Base-by-base conservation (phyloP, 768 basidiomycete species). In the Chalciporus chontae region DNA sequence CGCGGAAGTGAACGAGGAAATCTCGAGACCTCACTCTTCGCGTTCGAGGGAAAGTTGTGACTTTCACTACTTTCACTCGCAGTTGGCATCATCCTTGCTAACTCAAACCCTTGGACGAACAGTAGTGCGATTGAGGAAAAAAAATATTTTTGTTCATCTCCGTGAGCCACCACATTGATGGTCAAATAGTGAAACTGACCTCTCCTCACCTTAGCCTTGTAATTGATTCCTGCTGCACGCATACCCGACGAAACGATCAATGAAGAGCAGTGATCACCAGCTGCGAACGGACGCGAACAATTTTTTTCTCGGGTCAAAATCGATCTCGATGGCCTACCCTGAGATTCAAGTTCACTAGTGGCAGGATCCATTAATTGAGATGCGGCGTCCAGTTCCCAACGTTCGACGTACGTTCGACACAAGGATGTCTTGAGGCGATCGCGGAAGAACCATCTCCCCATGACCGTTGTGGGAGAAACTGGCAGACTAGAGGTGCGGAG, bases 21-120 rank as follows among this genome's bases (percentile, higher is more conserved):
- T 36, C 34, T 36, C 15, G 15, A 36, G 34, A 15, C 15, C n/a
- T n/a, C 15, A n/a, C n/a, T 32, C n/a, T 36, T n/a, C n/a, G 34
- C 34, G 8, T 46, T 5, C n/a, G 23, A 70, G 83, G 90, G 52
- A 84, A 87, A 65, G 63, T 89, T 7, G 29, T 89, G 4, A 11
- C 73, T 64, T n/a, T n/a, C n/a, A n/a, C n/a, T n/a, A n/a, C n/a
- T n/a, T n/a, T 85, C 29, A 65, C 72, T 21, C 34, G 68, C 75
- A 24, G 83, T 85, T 86, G 56, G 72, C 60, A 23, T 43, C 36
- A 50, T 43, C 29, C 14, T 5, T 32, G 26, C 15, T 14, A 17
- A 26, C 42, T 36, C 47, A 29, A n/a, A n/a, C 52, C 50, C 27
- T 38, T 5, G 29, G 51, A 45, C 19, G 50, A 41, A 56, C 46